Percentiles rank a stretch among this genome's conserved stretches.
These are phyloP conservation scores for Candida sonorensis DNA, from an alignment of 805 yeast species.

Conservation along the genomic window DNA sequence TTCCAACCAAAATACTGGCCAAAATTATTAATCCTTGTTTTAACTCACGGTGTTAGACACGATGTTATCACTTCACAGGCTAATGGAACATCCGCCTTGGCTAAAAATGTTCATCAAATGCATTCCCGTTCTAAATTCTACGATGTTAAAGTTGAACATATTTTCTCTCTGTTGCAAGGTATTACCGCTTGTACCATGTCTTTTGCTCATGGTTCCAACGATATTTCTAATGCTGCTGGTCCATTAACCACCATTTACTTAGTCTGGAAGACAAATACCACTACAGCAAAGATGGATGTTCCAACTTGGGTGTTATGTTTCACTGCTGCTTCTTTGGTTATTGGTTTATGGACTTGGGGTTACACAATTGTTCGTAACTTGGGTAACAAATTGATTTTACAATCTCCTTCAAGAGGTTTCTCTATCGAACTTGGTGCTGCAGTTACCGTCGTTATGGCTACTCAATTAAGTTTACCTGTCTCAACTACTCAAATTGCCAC, in stretches of 20 bases:
- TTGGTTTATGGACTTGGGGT: slow-evolving; percentile 69
- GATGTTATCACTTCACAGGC: slow-evolving; percentile 53
- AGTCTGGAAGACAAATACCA: slow-evolving; percentile 49
- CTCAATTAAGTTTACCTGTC: slow-evolving; percentile 64
- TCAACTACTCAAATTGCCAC: slow-evolving; percentile 77
- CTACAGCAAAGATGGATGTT: slow-evolving; percentile 43
- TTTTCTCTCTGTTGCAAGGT: slow-evolving; percentile 63
- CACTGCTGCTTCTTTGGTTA: slow-evolving; percentile 58
- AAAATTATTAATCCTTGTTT: slow-evolving; percentile 37
- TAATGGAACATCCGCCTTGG: slow-evolving; percentile 29
- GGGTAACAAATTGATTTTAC: slow-evolving; percentile 69
- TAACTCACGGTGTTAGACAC: slow-evolving; percentile 55
- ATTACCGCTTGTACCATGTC: slow-evolving; percentile 76
- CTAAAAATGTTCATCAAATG: slow-evolving; percentile 42
- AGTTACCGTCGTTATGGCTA: slow-evolving; percentile 66
- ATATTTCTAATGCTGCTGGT: slow-evolving; percentile 72
- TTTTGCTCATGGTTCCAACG: slow-evolving; percentile 78
- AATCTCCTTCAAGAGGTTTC: slow-evolving; percentile 75
- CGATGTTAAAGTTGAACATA: slow-evolving; percentile 62
- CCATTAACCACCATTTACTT: slow-evolving; percentile 62
- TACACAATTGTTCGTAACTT: slow-evolving; percentile 59
- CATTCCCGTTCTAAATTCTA: slow-evolving; percentile 57
- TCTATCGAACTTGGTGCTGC: slow-evolving; percentile 76
- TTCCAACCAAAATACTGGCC: slow-evolving; percentile 51
- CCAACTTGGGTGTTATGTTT: slow-evolving; percentile 68